Base-by-base conservation (phyloP, 306 rosid species). In the Quercus agrifolia region DNA sequence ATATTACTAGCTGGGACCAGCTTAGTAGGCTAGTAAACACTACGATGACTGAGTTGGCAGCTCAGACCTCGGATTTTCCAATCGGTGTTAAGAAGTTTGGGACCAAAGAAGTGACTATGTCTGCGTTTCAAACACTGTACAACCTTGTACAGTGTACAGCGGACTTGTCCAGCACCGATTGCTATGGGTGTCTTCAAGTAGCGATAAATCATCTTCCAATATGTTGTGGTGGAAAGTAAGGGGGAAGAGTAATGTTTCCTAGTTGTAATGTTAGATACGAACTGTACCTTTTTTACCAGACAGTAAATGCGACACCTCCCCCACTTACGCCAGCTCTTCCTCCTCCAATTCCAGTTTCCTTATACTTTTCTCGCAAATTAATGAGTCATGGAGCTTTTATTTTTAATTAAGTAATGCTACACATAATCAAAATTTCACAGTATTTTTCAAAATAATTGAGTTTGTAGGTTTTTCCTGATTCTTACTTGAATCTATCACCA, bases 131-230 rank as follows among this genome's bases (percentile, higher is more conserved):
- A 54, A 44, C 10, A 2, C 14, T 84, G 28, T 80, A 80, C 81
- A 71, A 18, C 38, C 52, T 77, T 5, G 30, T 82, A 46, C 87
- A 80, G 64, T 84, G 87, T 64, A 81, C 82, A 17, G 80, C 67
- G 77, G 85, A 84, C 59, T 38, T 84, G 77, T 67, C 77, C 6
- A 19, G 35, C 5, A 0, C 2, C 0, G 77, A 31, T 5, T 84
- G 87, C 46, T 19, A 15, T 2, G 1, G 1, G 0, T 84, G 87
- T 21, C 30, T 84, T 8, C 5, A 0, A 4, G 4, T 2, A 0
- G 83, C 62, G 27, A 66, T 66, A 62, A 28, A 15, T 6, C 2
- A 2, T 3, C 19, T 74, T 12, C 13, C 18, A 4, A 2, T 0
- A 1, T 82, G 68, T n/a, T 76, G 74, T 68, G 5, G 5, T 2